Percentiles rank a stretch among this genome's conserved stretches.
These are phyloP conservation scores for Pythium chondricola DNA, from an alignment of 352 stramenopile species.

Conservation along the genomic window DNA sequence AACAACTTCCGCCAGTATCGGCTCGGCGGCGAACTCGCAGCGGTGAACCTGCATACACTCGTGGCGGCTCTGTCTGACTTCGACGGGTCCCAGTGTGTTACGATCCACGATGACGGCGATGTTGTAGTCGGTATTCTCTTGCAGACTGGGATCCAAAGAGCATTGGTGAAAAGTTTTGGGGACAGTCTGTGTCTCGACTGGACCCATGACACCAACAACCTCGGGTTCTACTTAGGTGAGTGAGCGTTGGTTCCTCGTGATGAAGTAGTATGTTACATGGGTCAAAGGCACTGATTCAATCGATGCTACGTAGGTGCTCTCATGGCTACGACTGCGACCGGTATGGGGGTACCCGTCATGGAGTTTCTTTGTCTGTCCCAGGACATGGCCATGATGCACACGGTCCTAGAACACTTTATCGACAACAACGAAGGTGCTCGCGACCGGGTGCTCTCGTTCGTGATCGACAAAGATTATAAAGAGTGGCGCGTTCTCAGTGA, in stretches of 20 bases:
- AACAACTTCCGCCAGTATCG: neutral
- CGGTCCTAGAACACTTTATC: conserved; percentile 6
- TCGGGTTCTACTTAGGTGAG: conserved; percentile 15
- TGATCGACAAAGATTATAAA: conserved; percentile 20
- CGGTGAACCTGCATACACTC: neutral
- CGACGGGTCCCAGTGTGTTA: neutral
- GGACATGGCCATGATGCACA: conserved; percentile 10
- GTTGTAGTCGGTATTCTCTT: conserved; percentile 4
- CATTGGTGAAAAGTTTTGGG: conserved; percentile 9
- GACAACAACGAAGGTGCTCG: neutral
- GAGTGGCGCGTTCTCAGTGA: conserved; percentile 7
- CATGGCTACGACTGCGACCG: conserved; percentile 7
- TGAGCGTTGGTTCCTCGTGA: too few species aligned
- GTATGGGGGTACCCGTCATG: conserved; percentile 11
- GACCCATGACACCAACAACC: conserved; percentile 20
- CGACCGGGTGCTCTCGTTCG: neutral
- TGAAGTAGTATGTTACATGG: too few species aligned
- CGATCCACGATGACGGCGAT: neutral
- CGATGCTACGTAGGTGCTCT: conserved; percentile 4
- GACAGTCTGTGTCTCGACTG: conserved; percentile 15
- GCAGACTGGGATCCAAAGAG: conserved; percentile 1
- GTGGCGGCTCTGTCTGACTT: neutral
- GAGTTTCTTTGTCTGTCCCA: conserved; percentile 13
- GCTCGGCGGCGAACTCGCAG: neutral
- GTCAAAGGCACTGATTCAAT: too few species aligned